Evolutionary conservation across 371 early-diverging fungal species (phyloP).

Genomic region (Batkoa obscura): DNA sequence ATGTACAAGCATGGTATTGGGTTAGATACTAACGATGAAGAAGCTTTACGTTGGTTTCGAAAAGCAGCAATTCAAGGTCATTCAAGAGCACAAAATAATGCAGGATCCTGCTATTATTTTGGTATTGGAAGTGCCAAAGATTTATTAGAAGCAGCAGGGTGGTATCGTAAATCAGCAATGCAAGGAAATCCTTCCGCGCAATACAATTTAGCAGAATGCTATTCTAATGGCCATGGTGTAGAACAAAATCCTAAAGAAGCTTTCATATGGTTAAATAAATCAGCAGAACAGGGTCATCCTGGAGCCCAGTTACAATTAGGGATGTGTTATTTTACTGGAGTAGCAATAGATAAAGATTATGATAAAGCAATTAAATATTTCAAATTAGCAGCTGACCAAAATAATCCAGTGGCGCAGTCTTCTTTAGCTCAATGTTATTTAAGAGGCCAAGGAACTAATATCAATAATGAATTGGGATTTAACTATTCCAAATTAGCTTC

Average conservation of each 20-base stretch:
- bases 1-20: conserved; percentile 65
- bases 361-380: conserved; percentile 43
- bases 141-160: conserved; percentile 33
- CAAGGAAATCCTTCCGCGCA: conserved; percentile 52
- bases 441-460: conserved; percentile 36
- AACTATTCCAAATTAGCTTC: conserved; percentile 34
- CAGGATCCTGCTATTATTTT: no score
- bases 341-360: conserved; percentile 32
- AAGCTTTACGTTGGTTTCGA: conserved; percentile 65
- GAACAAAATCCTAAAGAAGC: conserved; percentile 26
- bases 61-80: conserved; percentile 35
- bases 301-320: conserved; percentile 58
- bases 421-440: conserved; percentile 62
- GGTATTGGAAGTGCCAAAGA: conserved; percentile 50
- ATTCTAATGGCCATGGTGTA: conserved; percentile 50
- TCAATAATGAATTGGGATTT: no score
- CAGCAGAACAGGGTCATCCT: conserved; percentile 53
- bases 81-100: conserved; percentile 52
- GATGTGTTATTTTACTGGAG: conserved; percentile 41
- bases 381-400: conserved; percentile 39
- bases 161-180: conserved; percentile 15
- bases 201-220: conserved; percentile 59
- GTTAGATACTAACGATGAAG: conserved; percentile 41
- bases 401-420: conserved; percentile 55
- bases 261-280: conserved; percentile 44